Evolutionary conservation across 257 asterid genomes (phyloP), one percentile per base, ranked within the genome.

Genomic region (Solanum appendiculatum): DNA sequence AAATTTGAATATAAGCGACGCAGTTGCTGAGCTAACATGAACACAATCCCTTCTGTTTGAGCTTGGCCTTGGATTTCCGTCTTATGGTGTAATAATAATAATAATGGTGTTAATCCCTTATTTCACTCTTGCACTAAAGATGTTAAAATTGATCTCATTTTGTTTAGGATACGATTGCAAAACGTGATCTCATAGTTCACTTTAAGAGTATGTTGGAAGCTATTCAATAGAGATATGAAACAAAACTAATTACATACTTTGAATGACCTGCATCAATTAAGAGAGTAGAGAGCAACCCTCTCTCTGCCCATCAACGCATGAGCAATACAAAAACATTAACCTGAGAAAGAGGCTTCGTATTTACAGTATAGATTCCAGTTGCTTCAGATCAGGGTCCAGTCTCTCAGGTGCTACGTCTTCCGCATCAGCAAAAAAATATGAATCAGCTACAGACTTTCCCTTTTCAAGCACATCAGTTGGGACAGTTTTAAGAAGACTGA

Each of bases 381-480:
- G 91, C 90, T 94, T 91, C 56, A 96, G 81, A 90, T 92, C 93
- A 16, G 98, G 96, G 87, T 93, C 96, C 58, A 89, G 77, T 81
- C 25, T 86, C 78, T 88, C 89, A 1, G 95, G 89, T 1, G 40
- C 82, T 9, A 44, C 86, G 82, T 89, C 92, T 37, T 94, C 93
- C 27, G 85, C 93, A 29, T 92, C 91, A 58, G 74, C 81, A 44
- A 89, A 84, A 44, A 89, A 42, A 88, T 95, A 96, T 5, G 98
- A 97, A 83, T 97, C 93, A 6, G 99, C 99, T 94, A 97, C 94
- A 8, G 94, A 92, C 91, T 92, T 94, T 63, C 98, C 99, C 90
- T 92, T 94, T 88, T 94, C 92, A 68, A 97, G 97, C 86, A 94
- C 93, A 69, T 95, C 98, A 5, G 92, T 82, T 13, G 98, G 98